Evolutionary conservation across 2,329 filamentous ascomycete genomes (phyloP), one percentile per base, ranked within the genome.

Genomic region (Lecanicillium sp.): DNA sequence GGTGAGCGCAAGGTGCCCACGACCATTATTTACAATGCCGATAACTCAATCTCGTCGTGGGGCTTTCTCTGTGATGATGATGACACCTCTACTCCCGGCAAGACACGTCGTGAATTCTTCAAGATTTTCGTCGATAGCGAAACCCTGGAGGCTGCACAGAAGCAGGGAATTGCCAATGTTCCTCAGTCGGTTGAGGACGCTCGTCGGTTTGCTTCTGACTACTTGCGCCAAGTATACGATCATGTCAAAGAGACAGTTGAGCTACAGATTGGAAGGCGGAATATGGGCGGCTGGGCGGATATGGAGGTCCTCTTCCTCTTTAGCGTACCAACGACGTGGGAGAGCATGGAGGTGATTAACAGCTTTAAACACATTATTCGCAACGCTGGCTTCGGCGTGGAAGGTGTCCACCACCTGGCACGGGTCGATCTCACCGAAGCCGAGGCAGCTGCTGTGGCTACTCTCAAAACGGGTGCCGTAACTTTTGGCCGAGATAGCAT

Each of bases 241-340:
- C 67, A 75, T 44, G 53, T 73, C 32, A 67, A 66, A 39, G 62
- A 67, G 28, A 63, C 59, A 0, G 59, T 70, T 12, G 63, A 59
- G 48, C 55, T 52, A 15, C 57, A 64, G 33, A 56, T 60, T 5
- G 65, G 64, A 0, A 54, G 57, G 18, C 49, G 53, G 2, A 54
- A 58, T 3, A 36, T 49, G 19, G 53, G 54, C 2, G 62, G 64
- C 9, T 73, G 70, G 70, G 49, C 48, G n/a, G 52, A 50, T 29
- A 60, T 70, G 38, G 55, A 55, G 0, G 65, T 77, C 2, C 63
- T 69, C 29, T 78, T 75, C 46, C 54, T 75, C 8, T 77, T 77
- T 53, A 71, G 68, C 33, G 71, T 75, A 1, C 73, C 73, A 0
- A 77, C 73, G 2, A 76, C 73, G 0, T 78, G 73, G 73, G 62